Evolutionary conservation across 192 early-diverging fungal species (phyloP), one percentile per base, ranked within the genome.

Genomic region (Globomyces pollinis-pini): DNA sequence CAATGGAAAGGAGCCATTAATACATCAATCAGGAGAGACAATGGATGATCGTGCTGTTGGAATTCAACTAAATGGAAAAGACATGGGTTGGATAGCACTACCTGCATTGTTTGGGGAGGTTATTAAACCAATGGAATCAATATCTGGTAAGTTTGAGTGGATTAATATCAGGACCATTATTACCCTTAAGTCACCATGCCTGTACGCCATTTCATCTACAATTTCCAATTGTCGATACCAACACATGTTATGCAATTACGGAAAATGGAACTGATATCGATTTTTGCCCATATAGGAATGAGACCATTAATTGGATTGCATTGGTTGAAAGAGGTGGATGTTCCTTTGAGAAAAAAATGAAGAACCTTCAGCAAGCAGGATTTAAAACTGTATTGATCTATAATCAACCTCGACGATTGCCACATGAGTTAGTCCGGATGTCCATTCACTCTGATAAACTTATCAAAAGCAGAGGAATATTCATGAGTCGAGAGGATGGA

Each of bases 291-390:
- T 36, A 9, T 36, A 36, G 35, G 6, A 34, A 51, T 26, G 50
- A 30, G 16, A 11, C 18, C 28, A 38, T 12, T 28, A 28, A 18
- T 8, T 67, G 66, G 60, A 44, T 45, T 24, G 71, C 55, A 2
- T 38, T 68, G 2, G 52, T 77, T 3, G 35, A 58, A 12, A 51
- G 75, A 5, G 75, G 75, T 13, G 61, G 64, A 18, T 77, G 75
- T 38, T 65, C 68, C 13, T 77, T 77, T 36, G 69, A 77, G 41
- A 49, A 56, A 12, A 77, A 77, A 59, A 61, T 71, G 3, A 36
- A 32, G 35, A 57, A 71, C 28, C 61, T 67, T 15, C 66, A 77
- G 49, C 21, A 38, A 12, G 75, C 75, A n/a, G 75, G 75, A 21
- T 77, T 73, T 45, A 38, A 36, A 3, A 64, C 61, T n/a, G 63